A percentile compares a stretch with the other conserved stretches of the same genome.
Conservation (phyloP, 2,329 filamentous ascomycete genomes). For the Ophiocordyceps camponoti-rufipedis region DNA sequence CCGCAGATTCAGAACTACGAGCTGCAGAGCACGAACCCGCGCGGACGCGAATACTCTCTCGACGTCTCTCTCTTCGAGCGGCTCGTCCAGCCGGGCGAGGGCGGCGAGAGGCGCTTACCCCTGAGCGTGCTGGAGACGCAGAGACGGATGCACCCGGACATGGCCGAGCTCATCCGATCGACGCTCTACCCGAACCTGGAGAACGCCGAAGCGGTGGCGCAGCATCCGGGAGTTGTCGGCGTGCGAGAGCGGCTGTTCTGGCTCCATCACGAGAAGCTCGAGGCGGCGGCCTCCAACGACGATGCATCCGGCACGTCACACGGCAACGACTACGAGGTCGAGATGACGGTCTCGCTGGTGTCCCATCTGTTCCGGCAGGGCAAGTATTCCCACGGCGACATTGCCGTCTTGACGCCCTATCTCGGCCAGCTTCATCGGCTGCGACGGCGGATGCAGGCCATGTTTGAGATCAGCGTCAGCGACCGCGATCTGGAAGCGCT, state of each 20-base stretch:
- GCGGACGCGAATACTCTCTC: constrained; percentile 30
- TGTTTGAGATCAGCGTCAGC: constrained; percentile 43
- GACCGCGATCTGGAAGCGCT: constrained; percentile 44
- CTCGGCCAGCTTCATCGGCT: constrained; percentile 36
- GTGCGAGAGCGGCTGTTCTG: constrained; percentile 38
- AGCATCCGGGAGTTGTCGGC: constrained; percentile 30
- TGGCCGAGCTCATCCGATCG: constrained; percentile 37
- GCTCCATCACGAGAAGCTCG: constrained; percentile 36
- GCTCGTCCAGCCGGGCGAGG: constrained; percentile 20
- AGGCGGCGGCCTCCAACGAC: constrained; percentile 15
- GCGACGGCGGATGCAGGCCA: constrained; percentile 20
- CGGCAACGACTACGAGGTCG: constrained; percentile 40
- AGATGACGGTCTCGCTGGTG: constrained; percentile 44
- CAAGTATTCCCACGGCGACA: constrained; percentile 36
- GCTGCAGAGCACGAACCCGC: constrained; percentile 29
- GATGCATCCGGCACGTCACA: constrained; percentile 24
- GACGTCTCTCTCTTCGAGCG: constrained; percentile 46
- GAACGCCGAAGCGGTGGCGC: constrained; percentile 23
- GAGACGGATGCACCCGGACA: constrained; percentile 45
- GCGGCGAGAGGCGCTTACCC: constrained; percentile 8
- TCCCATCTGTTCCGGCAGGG: constrained; percentile 49
- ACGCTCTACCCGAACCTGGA: constrained; percentile 37
- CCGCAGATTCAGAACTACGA: constrained; percentile 37
- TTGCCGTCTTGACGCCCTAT: constrained; percentile 55
- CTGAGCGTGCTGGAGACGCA: constrained; percentile 33